Evolutionary conservation across 306 rosid genomes (phyloP).

Genomic region (Oxytropis ochrocephala): DNA sequence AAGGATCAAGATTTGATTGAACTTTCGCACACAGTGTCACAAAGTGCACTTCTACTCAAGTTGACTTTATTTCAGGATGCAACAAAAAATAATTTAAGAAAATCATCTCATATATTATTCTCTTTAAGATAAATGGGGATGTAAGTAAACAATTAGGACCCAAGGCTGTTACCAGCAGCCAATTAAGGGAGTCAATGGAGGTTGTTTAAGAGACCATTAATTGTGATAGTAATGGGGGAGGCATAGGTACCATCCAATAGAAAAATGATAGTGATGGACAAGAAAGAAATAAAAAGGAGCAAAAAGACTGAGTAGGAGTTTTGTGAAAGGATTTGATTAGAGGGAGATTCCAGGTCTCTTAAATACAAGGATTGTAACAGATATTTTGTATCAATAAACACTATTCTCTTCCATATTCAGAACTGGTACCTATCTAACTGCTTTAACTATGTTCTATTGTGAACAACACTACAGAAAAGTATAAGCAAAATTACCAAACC

Average conservation of each 20-base stretch:
- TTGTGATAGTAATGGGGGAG: not conserved
- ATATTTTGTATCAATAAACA: not conserved
- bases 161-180: not conserved
- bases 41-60: not conserved
- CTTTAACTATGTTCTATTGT: not conserved
- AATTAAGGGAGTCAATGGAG: not conserved
- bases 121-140: not conserved
- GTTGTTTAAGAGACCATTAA: not conserved
- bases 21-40: constrained; percentile 1
- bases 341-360: not conserved
- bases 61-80: not conserved
- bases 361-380: not conserved
- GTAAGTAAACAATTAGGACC: not conserved
- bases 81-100: not conserved
- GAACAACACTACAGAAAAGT: constrained; percentile 1
- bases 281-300: not conserved
- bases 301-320: not conserved
- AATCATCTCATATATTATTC: not conserved
- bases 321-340: not conserved
- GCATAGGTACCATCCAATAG: not conserved
- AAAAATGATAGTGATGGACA: not conserved
- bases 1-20: not conserved
- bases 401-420: not conserved
- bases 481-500: not conserved
- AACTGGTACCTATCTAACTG: not conserved